Percentiles rank a stretch among this genome's conserved stretches.
Evolutionary conservation across 305 asterid species (phyloP).

Genomic region (Plantago lanceolata): DNA sequence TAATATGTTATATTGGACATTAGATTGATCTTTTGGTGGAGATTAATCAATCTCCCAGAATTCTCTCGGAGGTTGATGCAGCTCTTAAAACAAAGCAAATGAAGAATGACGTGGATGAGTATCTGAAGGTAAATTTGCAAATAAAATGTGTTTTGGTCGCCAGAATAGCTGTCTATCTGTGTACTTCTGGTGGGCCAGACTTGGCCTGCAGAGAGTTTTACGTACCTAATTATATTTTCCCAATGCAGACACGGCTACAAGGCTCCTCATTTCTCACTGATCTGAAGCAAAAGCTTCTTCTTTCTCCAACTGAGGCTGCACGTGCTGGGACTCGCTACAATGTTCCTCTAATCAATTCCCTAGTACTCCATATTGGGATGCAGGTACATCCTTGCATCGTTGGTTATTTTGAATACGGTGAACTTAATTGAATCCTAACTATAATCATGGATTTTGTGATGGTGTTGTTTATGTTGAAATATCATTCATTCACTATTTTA

Average conservation of each 20-base stretch:
- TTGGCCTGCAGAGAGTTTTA: neutral
- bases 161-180: neutral
- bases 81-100: slow-evolving; percentile 82
- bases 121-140: slow-evolving; percentile 62
- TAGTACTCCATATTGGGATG: slow-evolving; percentile 90
- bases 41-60: slow-evolving; percentile 79
- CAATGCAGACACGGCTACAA: slow-evolving; percentile 71
- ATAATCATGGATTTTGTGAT: neutral
- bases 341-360: slow-evolving; percentile 91
- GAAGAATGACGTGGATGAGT: slow-evolving; percentile 89
- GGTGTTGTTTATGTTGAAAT: neutral
- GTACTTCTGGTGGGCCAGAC: neutral
- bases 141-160: neutral
- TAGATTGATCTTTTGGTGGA: slow-evolving; percentile 93
- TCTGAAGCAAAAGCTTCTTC: slow-evolving; percentile 83
- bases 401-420: neutral
- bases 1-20: slow-evolving; percentile 17
- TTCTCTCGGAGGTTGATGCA: slow-evolving; percentile 94
- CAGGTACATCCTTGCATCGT: slow-evolving; percentile 43
- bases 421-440: neutral
- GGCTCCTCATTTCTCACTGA: slow-evolving; percentile 77
- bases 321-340: slow-evolving; percentile 91
- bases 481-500: neutral
- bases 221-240: slow-evolving; percentile 15
- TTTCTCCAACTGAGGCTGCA: slow-evolving; percentile 67